Base-by-base conservation (phyloP, 83 land plant genomes). In the Diphasiastrum complanatum region DNA sequence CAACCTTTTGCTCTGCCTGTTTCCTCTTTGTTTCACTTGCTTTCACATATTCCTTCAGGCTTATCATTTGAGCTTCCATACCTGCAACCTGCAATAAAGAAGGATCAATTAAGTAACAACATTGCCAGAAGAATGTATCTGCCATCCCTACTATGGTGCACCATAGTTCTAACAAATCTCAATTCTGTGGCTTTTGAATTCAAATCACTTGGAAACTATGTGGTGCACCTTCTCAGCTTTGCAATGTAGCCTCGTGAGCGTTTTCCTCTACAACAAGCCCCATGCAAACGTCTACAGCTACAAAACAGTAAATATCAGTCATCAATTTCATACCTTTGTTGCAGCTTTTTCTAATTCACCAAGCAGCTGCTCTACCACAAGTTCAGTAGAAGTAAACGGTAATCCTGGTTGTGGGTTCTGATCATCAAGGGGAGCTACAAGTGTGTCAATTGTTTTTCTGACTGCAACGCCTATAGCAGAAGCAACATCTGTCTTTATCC, bases 11-110 rank as follows among this genome's bases (percentile, higher is more conserved):
- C 58, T 70, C 74, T 10, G 61, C 71, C 27, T 54, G 41, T 54
- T 70, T 41, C 57, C 50, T 24, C 60, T 66, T 68, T 4, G 35
- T 19, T 25, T 70, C 74, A 26, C 74, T 51, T 28, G 35, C 72
- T 54, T 54, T 53, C 22, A 70, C 35, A 66, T 54, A 67, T 36
- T 65, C 60, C 70, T 66, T 70, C 48, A 70, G 64, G 59, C 33
- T 65, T 40, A 27, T 35, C 71, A 70, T 67, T 35, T 70, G 58
- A 29, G 33, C 19, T 31, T 70, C 74, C 74, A 70, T 67, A 8
- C 58, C 72, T 23, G 71, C 74, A 29, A 70, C 72, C 74, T 70
- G 59, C n/a, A n/a, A n/a, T n/a, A n/a, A n/a, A n/a, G n/a, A n/a
- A n/a, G n/a, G n/a, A n/a, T n/a, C n/a, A n/a, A n/a, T n/a, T n/a